Conservation (phyloP, 2,329 filamentous ascomycete genomes). For the Fusarium anthophilum region DNA sequence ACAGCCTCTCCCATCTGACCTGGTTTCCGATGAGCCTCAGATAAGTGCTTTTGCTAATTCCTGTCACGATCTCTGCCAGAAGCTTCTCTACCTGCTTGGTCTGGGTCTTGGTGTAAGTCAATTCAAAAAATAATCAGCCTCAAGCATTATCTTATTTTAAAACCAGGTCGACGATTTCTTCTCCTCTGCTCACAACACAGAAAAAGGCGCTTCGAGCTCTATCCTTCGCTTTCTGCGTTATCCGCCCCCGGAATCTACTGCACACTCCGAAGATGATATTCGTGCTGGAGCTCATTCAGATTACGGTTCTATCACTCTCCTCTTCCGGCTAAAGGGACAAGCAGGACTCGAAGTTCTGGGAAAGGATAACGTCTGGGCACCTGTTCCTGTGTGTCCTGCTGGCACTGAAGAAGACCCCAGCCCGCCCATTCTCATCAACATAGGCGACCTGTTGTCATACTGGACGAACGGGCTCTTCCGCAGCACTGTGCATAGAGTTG, state of each 20-base stretch:
- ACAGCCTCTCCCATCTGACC: slow-evolving; percentile 77
- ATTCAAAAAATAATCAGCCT: not conserved
- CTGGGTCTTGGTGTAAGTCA: slow-evolving; percentile 72
- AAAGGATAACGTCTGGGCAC: slow-evolving; percentile 64
- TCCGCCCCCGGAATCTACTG: slow-evolving; percentile 61
- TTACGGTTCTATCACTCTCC: slow-evolving; percentile 76
- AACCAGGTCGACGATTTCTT: slow-evolving; percentile 62
- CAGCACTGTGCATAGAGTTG: slow-evolving; percentile 88
- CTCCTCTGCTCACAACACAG: slow-evolving; percentile 58
- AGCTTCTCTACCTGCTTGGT: slow-evolving; percentile 80
- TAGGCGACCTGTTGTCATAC: slow-evolving; percentile 76
- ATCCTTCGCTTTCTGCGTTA: slow-evolving; percentile 80
- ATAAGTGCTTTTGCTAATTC: slow-evolving; percentile 73
- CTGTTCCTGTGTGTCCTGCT: slow-evolving; percentile 72
- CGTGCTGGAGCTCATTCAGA: slow-evolving; percentile 93
- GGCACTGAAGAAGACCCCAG: slow-evolving; percentile 66
- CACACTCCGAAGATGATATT: slow-evolving; percentile 67
- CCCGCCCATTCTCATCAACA: slow-evolving; percentile 84
- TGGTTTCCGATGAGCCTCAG: slow-evolving; percentile 67
- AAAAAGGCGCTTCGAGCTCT: slow-evolving; percentile 59
- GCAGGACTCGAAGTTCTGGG: slow-evolving; percentile 86
- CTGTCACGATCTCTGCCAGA: slow-evolving; percentile 78
- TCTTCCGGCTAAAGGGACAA: slow-evolving; percentile 88
- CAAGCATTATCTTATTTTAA: slow-evolving; percentile 1
- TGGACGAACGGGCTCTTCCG: slow-evolving; percentile 92